Evolutionary conservation across 2,329 filamentous ascomycete species (phyloP), one percentile per base, ranked within the genome.

Genomic region (Albifimbria verrucaria): DNA sequence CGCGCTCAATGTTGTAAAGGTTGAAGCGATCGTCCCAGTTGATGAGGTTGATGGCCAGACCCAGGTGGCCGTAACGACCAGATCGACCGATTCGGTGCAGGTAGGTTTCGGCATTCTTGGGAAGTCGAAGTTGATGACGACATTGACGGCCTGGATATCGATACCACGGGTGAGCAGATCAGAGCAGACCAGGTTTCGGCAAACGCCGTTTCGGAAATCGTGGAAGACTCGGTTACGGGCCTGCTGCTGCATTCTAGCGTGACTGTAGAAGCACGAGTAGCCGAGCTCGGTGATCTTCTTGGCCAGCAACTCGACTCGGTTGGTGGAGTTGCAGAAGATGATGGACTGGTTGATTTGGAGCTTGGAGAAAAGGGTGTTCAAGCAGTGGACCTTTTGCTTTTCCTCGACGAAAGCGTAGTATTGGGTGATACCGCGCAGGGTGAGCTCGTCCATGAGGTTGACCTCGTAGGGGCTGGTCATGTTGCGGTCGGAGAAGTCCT

Each of bases 301-400:
- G 49, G 94, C 94, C 23, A 99, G 83, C 50, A 99, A 81, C 74
- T 99, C 94, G 56, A 99, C 94, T 60, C 94, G 90, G 72, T 97
- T 97, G 51, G 94, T 99, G 41, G 94, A 99, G 75, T 99, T 99
- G 77, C 94, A 99, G 78, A 99, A 99, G 70, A 99, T 99, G 77
- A 99, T 99, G 57, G 95, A 99, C 78, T 99, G 94, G 76, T 99
- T 99, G 77, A 99, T 99, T 74, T 99, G 93, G 17, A 99, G 85
- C 75, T 97, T 96, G 63, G 92, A 97, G 79, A 99, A 99, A 58
- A 99, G 87, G 1, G 94, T 99, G 78, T 99, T 99, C 60, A 99
- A 77, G 72, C 94, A 99, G 76, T 99, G 95, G 20, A 99, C 94
- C 77, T 99, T 99, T 70, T 97, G 91, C 77, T 97, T 97, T 76